These are phyloP conservation scores for Leccinum insolens DNA, from an alignment of 1,284 basidiomycete genomes.

Conservation along the genomic window DNA sequence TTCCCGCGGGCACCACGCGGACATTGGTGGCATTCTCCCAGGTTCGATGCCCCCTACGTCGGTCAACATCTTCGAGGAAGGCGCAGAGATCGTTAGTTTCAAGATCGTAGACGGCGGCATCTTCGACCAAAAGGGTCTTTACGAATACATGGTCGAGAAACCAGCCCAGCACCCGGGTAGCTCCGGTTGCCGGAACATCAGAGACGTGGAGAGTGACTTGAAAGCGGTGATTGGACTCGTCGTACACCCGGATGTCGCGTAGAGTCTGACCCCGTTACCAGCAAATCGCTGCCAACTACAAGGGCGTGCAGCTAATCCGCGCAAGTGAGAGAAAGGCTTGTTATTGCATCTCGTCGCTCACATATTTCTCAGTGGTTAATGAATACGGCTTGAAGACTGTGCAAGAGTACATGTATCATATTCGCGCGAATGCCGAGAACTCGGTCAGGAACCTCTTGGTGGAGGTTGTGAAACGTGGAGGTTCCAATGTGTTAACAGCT, in stretches of 20 bases:
- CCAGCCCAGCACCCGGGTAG: constrained; percentile 86
- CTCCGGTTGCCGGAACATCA: constrained; percentile 81
- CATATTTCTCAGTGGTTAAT: constrained; percentile 61
- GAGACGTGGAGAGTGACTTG: constrained; percentile 90
- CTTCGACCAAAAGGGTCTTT: constrained; percentile 77
- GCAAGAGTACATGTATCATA: constrained; percentile 92
- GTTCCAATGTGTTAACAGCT: constrained; percentile 69
- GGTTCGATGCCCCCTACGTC: constrained; percentile 95
- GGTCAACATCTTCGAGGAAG: constrained; percentile 91
- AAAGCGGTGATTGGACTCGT: constrained; percentile 67
- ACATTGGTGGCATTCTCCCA: constrained; percentile 77
- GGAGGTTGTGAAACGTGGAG: constrained; percentile 71
- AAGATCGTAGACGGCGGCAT: constrained; percentile 87
- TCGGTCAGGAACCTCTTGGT: constrained; percentile 86
- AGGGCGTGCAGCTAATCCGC: constrained; percentile 84
- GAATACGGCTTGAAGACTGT: constrained; percentile 89
- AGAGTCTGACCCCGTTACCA: constrained; percentile 28
- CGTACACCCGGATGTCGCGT: neutral
- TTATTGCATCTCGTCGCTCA: constrained; percentile 8
- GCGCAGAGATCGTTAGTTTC: constrained; percentile 90
- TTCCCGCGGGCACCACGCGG: constrained; percentile 88
- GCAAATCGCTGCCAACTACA: constrained; percentile 97
- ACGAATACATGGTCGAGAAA: constrained; percentile 83
- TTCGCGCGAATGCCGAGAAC: constrained; percentile 87
- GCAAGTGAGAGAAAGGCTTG: constrained; percentile 51